A percentile compares a stretch with the other conserved stretches of the same genome.
Conservation (phyloP, 2,329 filamentous ascomycete species). For the Microdochium paspali region DNA sequence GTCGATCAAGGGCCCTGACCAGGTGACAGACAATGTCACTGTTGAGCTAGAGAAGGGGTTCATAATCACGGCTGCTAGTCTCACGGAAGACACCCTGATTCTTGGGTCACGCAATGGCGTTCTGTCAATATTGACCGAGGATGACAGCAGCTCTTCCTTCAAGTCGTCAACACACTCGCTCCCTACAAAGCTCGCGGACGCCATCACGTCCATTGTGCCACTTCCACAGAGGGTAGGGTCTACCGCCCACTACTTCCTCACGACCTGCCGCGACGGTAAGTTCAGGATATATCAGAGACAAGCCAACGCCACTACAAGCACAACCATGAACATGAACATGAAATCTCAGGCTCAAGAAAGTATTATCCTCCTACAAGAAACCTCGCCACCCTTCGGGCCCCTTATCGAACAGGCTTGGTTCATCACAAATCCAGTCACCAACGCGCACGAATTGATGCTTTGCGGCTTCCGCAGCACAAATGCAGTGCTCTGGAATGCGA, state of each 20-base stretch:
- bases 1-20: constrained; percentile 22
- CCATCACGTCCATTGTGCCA: constrained; percentile 57
- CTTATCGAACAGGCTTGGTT: constrained; percentile 69
- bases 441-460: constrained; percentile 47
- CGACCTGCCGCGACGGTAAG: constrained; percentile 67
- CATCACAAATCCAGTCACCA: constrained; percentile 15
- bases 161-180: constrained; percentile 20
- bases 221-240: constrained; percentile 23
- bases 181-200: constrained; percentile 40
- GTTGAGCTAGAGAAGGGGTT: constrained; percentile 37
- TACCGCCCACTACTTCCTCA: constrained; percentile 43
- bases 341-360: not conserved
- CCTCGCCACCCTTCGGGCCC: constrained; percentile 60
- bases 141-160: constrained; percentile 10
- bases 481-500: constrained; percentile 78
- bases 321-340: no score
- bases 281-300: constrained; percentile 54
- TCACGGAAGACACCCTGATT: constrained; percentile 31
- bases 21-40: constrained; percentile 16
- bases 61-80: constrained; percentile 35
- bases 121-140: constrained; percentile 25
- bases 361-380: constrained; percentile 53
- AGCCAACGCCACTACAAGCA: constrained; percentile 8
- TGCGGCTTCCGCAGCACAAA: constrained; percentile 73
- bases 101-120: constrained; percentile 46